Evolutionary conservation across 169 alveolate genomes (phyloP).

Genomic region (Babesia caballi): DNA sequence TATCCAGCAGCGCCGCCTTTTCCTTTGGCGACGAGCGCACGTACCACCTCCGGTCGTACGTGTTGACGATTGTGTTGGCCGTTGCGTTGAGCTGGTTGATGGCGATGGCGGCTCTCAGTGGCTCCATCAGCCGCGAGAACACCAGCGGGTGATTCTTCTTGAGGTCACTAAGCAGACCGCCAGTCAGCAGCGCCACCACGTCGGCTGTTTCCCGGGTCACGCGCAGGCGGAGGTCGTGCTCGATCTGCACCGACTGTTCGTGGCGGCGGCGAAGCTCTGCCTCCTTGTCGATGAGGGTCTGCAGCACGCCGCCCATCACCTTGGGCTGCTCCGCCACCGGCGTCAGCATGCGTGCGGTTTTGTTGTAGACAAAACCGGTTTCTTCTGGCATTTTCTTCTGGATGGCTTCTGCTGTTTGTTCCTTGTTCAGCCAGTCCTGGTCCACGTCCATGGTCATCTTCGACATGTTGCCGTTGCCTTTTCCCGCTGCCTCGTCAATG

Average conservation of each 20-base stretch:
- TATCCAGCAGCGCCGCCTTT: conserved; percentile 31
- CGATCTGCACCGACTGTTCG: conserved; percentile 34
- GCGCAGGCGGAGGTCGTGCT: conserved; percentile 41
- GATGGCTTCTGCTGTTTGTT: conserved; percentile 16
- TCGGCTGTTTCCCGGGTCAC: conserved; percentile 62
- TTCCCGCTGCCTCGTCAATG: conserved; percentile 1
- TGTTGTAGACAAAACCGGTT: conserved; percentile 47
- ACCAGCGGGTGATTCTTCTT: conserved; percentile 57
- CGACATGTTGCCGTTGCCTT: conserved; percentile 13
- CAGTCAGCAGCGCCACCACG: conserved; percentile 37
- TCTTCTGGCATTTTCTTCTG: conserved; percentile 40
- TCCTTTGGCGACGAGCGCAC: conserved; percentile 19
- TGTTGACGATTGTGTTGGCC: conserved; percentile 22
- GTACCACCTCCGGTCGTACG: conserved; percentile 58
- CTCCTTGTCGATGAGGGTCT: conserved; percentile 64
- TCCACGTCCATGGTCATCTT: conserved; percentile 31
- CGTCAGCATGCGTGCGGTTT: conserved; percentile 21
- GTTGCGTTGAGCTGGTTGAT: conserved; percentile 20
- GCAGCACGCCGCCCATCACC: conserved; percentile 61
- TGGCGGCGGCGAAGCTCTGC: conserved; percentile 46
- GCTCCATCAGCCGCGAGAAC: conserved; percentile 49
- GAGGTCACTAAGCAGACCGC: conserved; percentile 22
- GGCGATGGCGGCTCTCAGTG: conserved; percentile 42
- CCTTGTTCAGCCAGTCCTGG: conserved; percentile 37
- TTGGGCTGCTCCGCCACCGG: conserved; percentile 36